phyloP scores from a whole-genome alignment of 345 rosid genomes.

The Erysimum cheiranthoides region DNA sequence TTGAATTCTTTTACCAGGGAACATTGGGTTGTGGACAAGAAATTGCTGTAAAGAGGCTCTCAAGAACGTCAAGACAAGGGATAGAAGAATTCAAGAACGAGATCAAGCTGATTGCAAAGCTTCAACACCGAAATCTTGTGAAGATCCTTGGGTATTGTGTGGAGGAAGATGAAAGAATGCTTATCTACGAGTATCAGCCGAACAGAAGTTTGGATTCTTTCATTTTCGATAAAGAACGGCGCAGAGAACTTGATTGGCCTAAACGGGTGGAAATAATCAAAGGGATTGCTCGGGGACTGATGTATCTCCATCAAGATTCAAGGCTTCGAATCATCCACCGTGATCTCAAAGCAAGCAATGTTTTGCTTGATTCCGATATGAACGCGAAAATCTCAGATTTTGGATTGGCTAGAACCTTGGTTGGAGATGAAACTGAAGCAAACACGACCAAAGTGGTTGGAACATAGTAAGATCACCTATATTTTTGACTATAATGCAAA shows the following conservation, averaged over 20 bases:
- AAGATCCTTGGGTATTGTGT: conserved; percentile 58
- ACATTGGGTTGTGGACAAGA: conserved; percentile 45
- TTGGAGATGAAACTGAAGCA: conserved; percentile 46
- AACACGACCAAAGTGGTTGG: conserved; percentile 47
- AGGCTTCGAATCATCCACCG: conserved; percentile 47
- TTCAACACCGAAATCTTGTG: conserved; percentile 62
- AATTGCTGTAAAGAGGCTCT: conserved; percentile 61
- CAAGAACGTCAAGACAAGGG: conserved; percentile 61
- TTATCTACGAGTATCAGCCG: conserved; percentile 57
- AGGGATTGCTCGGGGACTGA: conserved; percentile 49
- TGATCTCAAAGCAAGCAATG: conserved; percentile 49
- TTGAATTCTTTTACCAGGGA: conserved; percentile 39
- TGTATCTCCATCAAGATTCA: conserved; percentile 54
- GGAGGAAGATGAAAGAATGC: conserved; percentile 56
- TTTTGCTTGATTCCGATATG: conserved; percentile 46
- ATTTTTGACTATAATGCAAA: conserved; percentile 10
- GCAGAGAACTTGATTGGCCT: conserved; percentile 44
- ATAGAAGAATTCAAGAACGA: conserved; percentile 61
- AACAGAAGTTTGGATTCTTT: conserved; percentile 56
- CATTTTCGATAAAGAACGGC: conserved; percentile 35
- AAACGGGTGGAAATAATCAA: conserved; percentile 42
- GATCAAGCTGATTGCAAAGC: conserved; percentile 55
- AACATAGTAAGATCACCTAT: conserved; percentile 42
- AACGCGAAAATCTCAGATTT: conserved; percentile 48
- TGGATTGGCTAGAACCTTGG: conserved; percentile 49